Percentiles rank a stretch among this genome's conserved stretches.
phyloP scores from a whole-genome alignment of 768 basidiomycete species.

The Mrakia gelida region DNA sequence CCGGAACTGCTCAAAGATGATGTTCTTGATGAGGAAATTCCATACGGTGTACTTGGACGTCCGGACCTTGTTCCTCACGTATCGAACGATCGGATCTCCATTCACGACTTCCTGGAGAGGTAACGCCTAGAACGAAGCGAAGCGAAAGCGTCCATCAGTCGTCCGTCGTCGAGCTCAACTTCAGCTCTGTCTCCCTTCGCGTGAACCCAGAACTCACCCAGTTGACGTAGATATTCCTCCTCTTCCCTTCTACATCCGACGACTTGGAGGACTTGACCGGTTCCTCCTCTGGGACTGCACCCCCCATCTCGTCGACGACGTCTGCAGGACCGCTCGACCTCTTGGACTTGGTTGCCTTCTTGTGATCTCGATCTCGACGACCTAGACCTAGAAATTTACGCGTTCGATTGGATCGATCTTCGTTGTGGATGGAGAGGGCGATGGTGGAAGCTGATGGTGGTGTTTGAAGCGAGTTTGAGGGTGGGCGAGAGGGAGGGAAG shows the following conservation, averaged over 20 bases:
- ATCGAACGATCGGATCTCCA: slow-evolving; percentile 75
- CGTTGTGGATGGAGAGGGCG: slow-evolving; percentile 76
- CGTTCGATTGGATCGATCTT: slow-evolving; percentile 43
- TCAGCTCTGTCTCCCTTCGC: not conserved
- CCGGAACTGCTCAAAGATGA: slow-evolving; percentile 89
- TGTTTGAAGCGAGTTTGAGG: not conserved
- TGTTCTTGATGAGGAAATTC: slow-evolving; percentile 82
- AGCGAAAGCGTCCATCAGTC: no score
- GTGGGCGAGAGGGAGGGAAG: not conserved
- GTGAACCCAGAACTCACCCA: not conserved
- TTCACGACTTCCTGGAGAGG: slow-evolving; percentile 36
- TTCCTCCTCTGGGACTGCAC: slow-evolving; percentile 16
- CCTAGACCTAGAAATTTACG: slow-evolving; percentile 24
- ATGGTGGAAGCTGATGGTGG: slow-evolving; percentile 63
- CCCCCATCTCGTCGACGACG: slow-evolving; percentile 22
- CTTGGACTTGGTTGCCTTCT: slow-evolving; percentile 19
- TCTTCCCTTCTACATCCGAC: slow-evolving; percentile 25
- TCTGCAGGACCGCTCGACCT: not conserved
- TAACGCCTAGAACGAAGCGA: slow-evolving; percentile 13
- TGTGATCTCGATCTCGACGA: slow-evolving; percentile 24
- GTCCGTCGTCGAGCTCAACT: not conserved
- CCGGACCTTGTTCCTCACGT: slow-evolving; percentile 86
- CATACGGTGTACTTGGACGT: slow-evolving; percentile 88
- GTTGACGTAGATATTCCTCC: slow-evolving; percentile 80
- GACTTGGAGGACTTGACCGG: slow-evolving; percentile 20